These are phyloP conservation scores for Hypoxylon fuscum DNA, from an alignment of 495 filamentous ascomycete genomes.

Conservation along the genomic window DNA sequence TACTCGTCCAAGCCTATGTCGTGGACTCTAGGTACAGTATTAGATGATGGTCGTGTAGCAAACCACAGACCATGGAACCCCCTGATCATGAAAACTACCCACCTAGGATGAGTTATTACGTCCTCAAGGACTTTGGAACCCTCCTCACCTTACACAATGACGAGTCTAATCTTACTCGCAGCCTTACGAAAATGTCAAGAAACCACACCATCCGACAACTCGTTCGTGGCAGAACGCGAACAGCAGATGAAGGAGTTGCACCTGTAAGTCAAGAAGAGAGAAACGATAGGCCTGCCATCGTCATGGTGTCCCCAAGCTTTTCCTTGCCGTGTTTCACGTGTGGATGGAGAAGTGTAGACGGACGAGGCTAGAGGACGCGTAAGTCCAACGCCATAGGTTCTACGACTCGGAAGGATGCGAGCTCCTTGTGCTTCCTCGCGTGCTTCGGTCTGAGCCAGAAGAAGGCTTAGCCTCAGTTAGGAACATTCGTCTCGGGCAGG, in stretches of 20 bases:
- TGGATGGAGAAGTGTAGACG: slow-evolving; percentile 2
- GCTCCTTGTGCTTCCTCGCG: slow-evolving; percentile 2
- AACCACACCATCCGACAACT: not conserved
- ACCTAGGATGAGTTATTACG: not conserved
- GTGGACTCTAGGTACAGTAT: slow-evolving; percentile 12
- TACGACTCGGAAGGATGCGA: slow-evolving; percentile 13
- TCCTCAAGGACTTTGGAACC: slow-evolving; percentile 4
- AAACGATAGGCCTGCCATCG: slow-evolving; percentile 8
- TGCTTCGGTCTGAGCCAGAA: not conserved
- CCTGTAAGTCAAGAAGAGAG: not conserved
- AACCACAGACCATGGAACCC: not conserved
- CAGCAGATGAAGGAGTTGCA: not conserved
- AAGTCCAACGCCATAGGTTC: slow-evolving; percentile 12
- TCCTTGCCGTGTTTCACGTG: slow-evolving; percentile 18
- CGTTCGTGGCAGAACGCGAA: slow-evolving; percentile 11
- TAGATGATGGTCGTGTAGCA: slow-evolving; percentile 9
- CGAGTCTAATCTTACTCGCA: slow-evolving; percentile 18
- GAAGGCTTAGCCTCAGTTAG: not conserved
- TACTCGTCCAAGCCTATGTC: not conserved
- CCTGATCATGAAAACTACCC: not conserved
- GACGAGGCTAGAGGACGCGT: slow-evolving; percentile 21
- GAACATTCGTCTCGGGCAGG: not conserved
- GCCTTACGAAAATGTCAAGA: slow-evolving; percentile 22
- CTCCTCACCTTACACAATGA: slow-evolving; percentile 13
- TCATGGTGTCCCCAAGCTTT: not conserved